phyloP scores from a whole-genome alignment of 805 yeast genomes.

The Nakazawaea pomicola region DNA sequence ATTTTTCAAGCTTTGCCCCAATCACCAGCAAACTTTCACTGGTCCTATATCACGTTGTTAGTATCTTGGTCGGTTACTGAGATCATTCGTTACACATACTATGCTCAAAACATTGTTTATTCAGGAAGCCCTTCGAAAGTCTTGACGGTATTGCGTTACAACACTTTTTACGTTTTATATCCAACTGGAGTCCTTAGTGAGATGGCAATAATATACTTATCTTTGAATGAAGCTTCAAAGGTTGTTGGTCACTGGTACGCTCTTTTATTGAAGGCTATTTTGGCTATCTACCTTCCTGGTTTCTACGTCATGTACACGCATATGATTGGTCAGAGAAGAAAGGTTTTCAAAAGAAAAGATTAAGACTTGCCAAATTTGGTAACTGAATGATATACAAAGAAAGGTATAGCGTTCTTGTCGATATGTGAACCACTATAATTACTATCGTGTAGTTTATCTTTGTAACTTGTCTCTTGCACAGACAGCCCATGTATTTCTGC shows the following conservation, averaged over 20 bases:
- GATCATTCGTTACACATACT: conserved; percentile 81
- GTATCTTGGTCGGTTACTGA: conserved; percentile 96
- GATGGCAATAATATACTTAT: conserved; percentile 58
- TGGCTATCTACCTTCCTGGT: conserved; percentile 79
- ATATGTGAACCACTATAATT: no score
- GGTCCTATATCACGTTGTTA: conserved; percentile 63
- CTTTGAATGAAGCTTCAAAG: conserved; percentile 63
- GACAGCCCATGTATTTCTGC: no score
- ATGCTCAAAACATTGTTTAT: conserved; percentile 59
- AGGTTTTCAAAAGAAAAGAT: conserved; percentile 50
- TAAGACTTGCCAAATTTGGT: background rate
- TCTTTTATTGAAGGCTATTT: conserved; percentile 46
- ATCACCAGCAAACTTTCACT: conserved; percentile 54
- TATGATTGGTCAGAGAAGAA: conserved; percentile 84
- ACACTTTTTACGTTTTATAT: conserved; percentile 74
- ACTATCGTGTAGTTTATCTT: no score
- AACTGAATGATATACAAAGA: background rate
- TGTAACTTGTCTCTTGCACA: no score
- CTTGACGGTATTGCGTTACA: conserved; percentile 75
- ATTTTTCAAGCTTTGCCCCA: conserved; percentile 71
- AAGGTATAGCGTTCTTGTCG: background rate
- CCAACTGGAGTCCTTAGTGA: conserved; percentile 94
- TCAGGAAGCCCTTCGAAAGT: conserved; percentile 48
- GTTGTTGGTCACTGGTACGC: conserved; percentile 48
- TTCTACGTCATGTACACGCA: conserved; percentile 78